Percentiles rank a stretch among this genome's conserved stretches.
Evolutionary conservation across 1,284 basidiomycete species (phyloP).

Genomic region (Melampsora americana): DNA sequence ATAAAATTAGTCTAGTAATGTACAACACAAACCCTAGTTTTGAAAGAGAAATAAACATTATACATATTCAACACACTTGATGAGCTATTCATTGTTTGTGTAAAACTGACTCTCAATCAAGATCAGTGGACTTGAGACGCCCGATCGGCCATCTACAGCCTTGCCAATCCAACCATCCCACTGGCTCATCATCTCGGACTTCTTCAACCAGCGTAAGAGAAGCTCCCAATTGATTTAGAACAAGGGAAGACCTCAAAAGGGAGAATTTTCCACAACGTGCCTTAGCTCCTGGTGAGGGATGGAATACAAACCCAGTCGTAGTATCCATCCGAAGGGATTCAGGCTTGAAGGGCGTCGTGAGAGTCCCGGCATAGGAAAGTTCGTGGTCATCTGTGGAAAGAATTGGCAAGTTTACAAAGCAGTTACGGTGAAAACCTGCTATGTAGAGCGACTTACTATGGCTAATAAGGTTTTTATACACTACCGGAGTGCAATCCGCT

Average conservation of each 20-base stretch:
- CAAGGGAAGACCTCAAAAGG: constrained; percentile 49
- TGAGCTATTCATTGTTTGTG: too few relatives aligned
- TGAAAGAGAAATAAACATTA: too few relatives aligned
- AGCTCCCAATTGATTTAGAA: constrained; percentile 48
- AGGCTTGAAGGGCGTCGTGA: constrained; percentile 48
- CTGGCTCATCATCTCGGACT: background rate
- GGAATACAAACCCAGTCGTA: constrained; percentile 52
- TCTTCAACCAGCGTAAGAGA: constrained; percentile 47
- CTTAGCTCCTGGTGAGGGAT: constrained; percentile 50
- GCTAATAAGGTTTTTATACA: constrained; percentile 50
- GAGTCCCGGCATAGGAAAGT: constrained; percentile 50
- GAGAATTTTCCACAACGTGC: constrained; percentile 49
- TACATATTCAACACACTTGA: too few relatives aligned
- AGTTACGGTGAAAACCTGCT: background rate
- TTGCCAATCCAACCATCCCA: constrained; percentile 7
- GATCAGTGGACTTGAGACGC: background rate
- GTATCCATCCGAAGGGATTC: constrained; percentile 48
- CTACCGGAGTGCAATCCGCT: constrained; percentile 52
- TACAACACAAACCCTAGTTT: too few relatives aligned
- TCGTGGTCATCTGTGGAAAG: constrained; percentile 39
- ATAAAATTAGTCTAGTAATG: too few relatives aligned
- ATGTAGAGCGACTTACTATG: constrained; percentile 12
- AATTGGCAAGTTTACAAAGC: background rate
- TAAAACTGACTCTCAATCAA: background rate
- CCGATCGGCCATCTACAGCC: background rate